These are phyloP conservation scores for Candolleomyces aberdarensis DNA, from an alignment of 768 basidiomycete genomes.

Conservation along the genomic window DNA sequence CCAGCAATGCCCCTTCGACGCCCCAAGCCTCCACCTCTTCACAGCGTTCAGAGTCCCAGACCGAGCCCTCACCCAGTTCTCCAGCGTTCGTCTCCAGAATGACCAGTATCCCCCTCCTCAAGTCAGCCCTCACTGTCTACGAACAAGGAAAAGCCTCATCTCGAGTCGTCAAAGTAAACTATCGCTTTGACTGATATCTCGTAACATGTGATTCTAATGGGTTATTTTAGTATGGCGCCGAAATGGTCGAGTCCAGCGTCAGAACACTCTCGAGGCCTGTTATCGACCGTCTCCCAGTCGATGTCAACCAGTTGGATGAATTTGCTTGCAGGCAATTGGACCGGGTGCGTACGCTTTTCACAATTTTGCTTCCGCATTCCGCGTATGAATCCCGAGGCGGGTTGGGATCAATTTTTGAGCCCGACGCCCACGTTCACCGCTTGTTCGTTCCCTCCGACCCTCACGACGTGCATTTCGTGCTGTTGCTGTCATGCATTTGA, in stretches of 20 bases:
- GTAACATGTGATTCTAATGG: conserved; percentile 17
- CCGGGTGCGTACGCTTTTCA: conserved; percentile 46
- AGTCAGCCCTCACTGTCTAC: conserved; percentile 68
- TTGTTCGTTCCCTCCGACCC: neutral
- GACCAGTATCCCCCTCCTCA: conserved; percentile 68
- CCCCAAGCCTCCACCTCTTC: neutral
- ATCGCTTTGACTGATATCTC: conserved; percentile 1
- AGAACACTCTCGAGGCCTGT: conserved; percentile 80
- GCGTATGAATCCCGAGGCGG: neutral
- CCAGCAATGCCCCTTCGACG: conserved; percentile 9
- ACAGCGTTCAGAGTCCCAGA: conserved; percentile 7
- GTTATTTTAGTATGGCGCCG: conserved; percentile 70
- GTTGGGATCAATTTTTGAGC: no score
- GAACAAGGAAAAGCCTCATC: conserved; percentile 84
- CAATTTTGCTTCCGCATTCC: neutral
- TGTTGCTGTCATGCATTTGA: neutral
- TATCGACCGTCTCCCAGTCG: conserved; percentile 73
- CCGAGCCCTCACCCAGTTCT: conserved; percentile 18
- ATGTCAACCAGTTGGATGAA: conserved; percentile 73
- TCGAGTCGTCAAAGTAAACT: conserved; percentile 75
- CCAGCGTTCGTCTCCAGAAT: conserved; percentile 47
- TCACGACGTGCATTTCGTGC: neutral
- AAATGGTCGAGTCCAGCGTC: conserved; percentile 83
- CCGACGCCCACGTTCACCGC: no score
- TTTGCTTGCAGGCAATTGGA: conserved; percentile 89